Evolutionary conservation across 805 yeast species (phyloP).

Genomic region (Myxozyma nipponensis): DNA sequence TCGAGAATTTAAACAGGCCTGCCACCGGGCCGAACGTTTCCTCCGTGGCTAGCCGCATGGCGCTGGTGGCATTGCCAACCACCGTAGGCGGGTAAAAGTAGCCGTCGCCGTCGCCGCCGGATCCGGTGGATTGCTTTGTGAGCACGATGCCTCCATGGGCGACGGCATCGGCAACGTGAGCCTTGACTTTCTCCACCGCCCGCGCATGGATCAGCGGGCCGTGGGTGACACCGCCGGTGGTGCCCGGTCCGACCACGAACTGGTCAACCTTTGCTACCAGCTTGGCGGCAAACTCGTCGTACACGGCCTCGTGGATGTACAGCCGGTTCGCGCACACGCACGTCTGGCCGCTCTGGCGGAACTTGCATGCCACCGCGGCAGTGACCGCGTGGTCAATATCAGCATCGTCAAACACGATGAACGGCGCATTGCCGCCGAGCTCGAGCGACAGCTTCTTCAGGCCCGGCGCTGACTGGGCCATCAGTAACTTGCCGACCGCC

Average conservation of each 20-base stretch:
- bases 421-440: slow-evolving; percentile 80
- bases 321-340: slow-evolving; percentile 46
- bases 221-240: slow-evolving; percentile 56
- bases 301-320: slow-evolving; percentile 52
- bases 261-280: slow-evolving; percentile 46
- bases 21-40: slow-evolving; percentile 84
- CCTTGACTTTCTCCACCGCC: slow-evolving; percentile 57
- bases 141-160: slow-evolving; percentile 61
- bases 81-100: slow-evolving; percentile 65
- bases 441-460: slow-evolving; percentile 70
- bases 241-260: slow-evolving; percentile 60
- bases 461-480: slow-evolving; percentile 56
- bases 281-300: slow-evolving; percentile 54
- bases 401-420: slow-evolving; percentile 71
- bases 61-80: slow-evolving; percentile 53
- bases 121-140: slow-evolving; percentile 49
- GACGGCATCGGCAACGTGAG: slow-evolving; percentile 64
- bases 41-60: slow-evolving; percentile 57
- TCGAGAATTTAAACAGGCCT: slow-evolving; percentile 58
- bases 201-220: slow-evolving; percentile 70
- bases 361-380: slow-evolving; percentile 64
- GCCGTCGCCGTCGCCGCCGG: slow-evolving; percentile 49
- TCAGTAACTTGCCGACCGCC: slow-evolving; percentile 61
- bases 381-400: slow-evolving; percentile 61
- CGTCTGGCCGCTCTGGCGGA: slow-evolving; percentile 76